Percentiles rank a stretch among this genome's conserved stretches.
phyloP scores from a whole-genome alignment of 176 grass and related monocot species.

The Lolium rigidum region DNA sequence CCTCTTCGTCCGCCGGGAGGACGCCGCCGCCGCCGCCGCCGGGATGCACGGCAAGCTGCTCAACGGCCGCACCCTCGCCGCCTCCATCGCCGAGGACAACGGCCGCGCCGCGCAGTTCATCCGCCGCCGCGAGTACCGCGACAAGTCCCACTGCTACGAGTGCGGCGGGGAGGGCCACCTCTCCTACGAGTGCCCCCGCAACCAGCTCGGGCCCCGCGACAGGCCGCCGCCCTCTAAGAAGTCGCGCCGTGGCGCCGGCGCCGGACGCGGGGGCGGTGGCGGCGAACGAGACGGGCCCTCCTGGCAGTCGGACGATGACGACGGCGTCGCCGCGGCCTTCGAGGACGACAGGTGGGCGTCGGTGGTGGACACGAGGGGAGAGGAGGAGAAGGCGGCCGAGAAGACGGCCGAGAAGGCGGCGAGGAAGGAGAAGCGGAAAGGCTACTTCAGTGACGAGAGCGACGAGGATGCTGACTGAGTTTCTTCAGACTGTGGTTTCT shows the following conservation, averaged over 20 bases:
- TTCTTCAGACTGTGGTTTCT: constrained; percentile 40
- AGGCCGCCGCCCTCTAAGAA: constrained; percentile 61
- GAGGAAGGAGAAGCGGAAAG: constrained; percentile 83
- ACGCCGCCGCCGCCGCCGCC: constrained; percentile 50
- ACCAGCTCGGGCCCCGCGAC: constrained; percentile 86
- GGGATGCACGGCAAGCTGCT: constrained; percentile 61
- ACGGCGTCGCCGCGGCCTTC: constrained; percentile 36
- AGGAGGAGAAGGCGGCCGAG: constrained; percentile 56
- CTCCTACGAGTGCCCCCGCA: constrained; percentile 95
- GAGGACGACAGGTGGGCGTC: constrained; percentile 66
- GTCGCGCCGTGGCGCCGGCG: constrained; percentile 29
- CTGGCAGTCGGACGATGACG: constrained; percentile 45
- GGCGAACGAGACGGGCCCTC: neutral
- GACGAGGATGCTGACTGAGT: constrained; percentile 74
- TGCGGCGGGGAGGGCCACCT: constrained; percentile 84
- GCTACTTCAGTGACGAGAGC: constrained; percentile 98
- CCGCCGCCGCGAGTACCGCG: constrained; percentile 81
- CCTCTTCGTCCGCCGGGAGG: constrained; percentile 77
- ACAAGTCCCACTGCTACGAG: constrained; percentile 92
- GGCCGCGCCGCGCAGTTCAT: constrained; percentile 90
- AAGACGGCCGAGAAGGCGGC: constrained; percentile 44
- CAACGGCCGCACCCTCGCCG: constrained; percentile 68
- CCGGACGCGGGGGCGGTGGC: neutral
- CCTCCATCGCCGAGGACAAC: constrained; percentile 87
- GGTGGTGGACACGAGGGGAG: constrained; percentile 54